phyloP scores from a whole-genome alignment of 176 grass and related monocot genomes.

The Ensete ventricosum region DNA sequence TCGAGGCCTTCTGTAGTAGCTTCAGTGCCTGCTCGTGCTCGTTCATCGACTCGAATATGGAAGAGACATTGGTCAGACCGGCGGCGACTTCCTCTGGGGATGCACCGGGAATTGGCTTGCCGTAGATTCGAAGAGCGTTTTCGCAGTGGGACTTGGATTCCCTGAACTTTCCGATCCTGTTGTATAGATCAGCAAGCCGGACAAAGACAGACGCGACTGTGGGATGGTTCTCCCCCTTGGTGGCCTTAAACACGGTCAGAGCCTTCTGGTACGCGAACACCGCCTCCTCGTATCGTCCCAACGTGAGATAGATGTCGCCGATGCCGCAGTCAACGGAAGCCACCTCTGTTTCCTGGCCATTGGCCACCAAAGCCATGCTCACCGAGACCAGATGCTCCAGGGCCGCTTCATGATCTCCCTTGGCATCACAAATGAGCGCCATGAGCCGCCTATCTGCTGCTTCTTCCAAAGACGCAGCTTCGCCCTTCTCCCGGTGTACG shows the following conservation, averaged over 20 bases:
- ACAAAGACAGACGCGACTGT: constrained; percentile 87
- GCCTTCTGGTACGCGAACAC: constrained; percentile 86
- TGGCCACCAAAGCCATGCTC: constrained; percentile 79
- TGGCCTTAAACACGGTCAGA: constrained; percentile 84
- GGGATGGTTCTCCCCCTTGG: constrained; percentile 91
- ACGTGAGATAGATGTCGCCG: constrained; percentile 84
- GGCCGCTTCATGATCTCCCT: constrained; percentile 75
- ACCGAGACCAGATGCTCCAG: constrained; percentile 84
- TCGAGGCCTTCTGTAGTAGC: constrained; percentile 88
- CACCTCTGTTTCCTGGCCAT: constrained; percentile 88
- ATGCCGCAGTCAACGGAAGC: constrained; percentile 92
- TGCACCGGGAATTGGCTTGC: constrained; percentile 77
- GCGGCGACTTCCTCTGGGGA: constrained; percentile 88
- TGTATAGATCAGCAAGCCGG: constrained; percentile 87
- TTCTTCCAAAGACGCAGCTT: constrained; percentile 64
- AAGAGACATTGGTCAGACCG: constrained; percentile 78
- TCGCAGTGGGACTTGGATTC: constrained; percentile 94
- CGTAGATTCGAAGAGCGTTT: constrained; percentile 88
- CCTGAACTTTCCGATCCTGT: constrained; percentile 78
- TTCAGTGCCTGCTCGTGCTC: constrained; percentile 91
- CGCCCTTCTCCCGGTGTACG: constrained; percentile 56
- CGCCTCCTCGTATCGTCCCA: constrained; percentile 81
- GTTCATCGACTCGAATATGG: constrained; percentile 94
- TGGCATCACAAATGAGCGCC: constrained; percentile 88
- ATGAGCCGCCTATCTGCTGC: constrained; percentile 85